Evolutionary conservation across 1,284 basidiomycete species (phyloP).

Genomic region (Boletellus sp.): DNA sequence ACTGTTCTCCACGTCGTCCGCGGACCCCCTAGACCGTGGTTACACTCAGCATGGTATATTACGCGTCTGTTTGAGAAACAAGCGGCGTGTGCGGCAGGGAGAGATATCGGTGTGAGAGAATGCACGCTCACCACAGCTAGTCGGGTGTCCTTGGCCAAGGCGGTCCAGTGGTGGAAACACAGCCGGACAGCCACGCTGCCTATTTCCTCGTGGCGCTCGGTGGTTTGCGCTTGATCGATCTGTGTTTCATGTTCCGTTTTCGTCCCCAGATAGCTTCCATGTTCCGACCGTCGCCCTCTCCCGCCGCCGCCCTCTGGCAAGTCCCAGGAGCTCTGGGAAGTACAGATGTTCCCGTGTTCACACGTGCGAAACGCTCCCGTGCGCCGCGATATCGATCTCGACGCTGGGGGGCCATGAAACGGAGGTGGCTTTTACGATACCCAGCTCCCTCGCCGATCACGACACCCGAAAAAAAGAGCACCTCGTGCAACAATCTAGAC

Average conservation of each 20-base stretch:
- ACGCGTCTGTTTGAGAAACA: slow-evolving; percentile 43
- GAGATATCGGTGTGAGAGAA: slow-evolving; percentile 6
- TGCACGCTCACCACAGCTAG: slow-evolving; percentile 8
- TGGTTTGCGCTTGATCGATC: slow-evolving; percentile 1
- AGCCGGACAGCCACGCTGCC: slow-evolving; percentile 4
- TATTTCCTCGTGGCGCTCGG: slow-evolving; percentile 7
- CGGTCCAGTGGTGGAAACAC: slow-evolving; percentile 1
- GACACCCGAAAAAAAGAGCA: slow-evolving; percentile 1
- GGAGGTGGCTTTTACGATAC: slow-evolving; percentile 18
- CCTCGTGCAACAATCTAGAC: slow-evolving; percentile 27
- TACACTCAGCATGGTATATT: slow-evolving; percentile 42
- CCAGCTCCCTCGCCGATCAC: slow-evolving; percentile 14
- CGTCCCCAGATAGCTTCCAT: slow-evolving; percentile 12
- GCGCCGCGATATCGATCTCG: slow-evolving; percentile 18
- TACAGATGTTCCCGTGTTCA: slow-evolving; percentile 13
- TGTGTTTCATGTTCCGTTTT: background rate
- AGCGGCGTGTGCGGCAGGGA: slow-evolving; percentile 23
- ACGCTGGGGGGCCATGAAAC: slow-evolving; percentile 15
- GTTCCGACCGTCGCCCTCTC: slow-evolving; percentile 13
- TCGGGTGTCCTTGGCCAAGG: slow-evolving; percentile 5
- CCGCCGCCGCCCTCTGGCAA: slow-evolving; percentile 10
- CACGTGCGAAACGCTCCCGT: slow-evolving; percentile 15
- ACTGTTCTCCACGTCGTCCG: slow-evolving; percentile 35
- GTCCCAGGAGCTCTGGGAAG: slow-evolving; percentile 12
- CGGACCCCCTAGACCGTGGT: slow-evolving; percentile 40